A percentile compares a stretch with the other conserved stretches of the same genome.
These are phyloP conservation scores for Fusarium mexicanum DNA, from an alignment of 2,329 filamentous ascomycete species.

Conservation along the genomic window DNA sequence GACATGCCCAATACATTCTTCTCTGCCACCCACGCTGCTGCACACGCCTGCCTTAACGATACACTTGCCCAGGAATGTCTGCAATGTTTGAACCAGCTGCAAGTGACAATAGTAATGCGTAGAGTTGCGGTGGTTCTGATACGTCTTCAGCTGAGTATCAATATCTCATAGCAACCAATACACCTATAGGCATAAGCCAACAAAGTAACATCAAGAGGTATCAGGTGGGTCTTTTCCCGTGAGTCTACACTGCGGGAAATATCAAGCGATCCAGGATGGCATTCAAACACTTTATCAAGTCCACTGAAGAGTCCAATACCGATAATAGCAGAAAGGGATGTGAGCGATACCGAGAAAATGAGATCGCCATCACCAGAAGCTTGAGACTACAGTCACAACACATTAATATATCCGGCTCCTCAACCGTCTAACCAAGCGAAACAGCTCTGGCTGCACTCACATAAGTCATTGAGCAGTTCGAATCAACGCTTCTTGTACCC, in stretches of 20 bases:
- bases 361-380: not conserved
- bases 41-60: not conserved
- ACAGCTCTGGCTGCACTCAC: not conserved
- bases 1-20: conserved; percentile 75
- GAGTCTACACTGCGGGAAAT: not conserved
- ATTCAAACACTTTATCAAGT: not conserved
- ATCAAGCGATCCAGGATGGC: not conserved
- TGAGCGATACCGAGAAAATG: not conserved
- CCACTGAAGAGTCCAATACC: not conserved
- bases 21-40: rapidly evolving
- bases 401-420: not conserved
- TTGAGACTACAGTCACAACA: not conserved
- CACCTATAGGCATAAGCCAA: not conserved
- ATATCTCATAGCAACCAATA: not conserved
- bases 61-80: not conserved
- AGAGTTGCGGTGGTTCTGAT: too few relatives aligned
- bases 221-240: not conserved
- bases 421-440: not conserved
- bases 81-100: too few relatives aligned
- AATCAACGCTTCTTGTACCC: not conserved
- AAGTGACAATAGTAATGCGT: rapidly evolving
- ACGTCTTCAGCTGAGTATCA: not conserved
- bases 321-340: not conserved
- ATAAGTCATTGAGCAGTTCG: not conserved
- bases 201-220: not conserved